Base-by-base conservation (phyloP, 441 rosid species). In the Iberis amara region DNA sequence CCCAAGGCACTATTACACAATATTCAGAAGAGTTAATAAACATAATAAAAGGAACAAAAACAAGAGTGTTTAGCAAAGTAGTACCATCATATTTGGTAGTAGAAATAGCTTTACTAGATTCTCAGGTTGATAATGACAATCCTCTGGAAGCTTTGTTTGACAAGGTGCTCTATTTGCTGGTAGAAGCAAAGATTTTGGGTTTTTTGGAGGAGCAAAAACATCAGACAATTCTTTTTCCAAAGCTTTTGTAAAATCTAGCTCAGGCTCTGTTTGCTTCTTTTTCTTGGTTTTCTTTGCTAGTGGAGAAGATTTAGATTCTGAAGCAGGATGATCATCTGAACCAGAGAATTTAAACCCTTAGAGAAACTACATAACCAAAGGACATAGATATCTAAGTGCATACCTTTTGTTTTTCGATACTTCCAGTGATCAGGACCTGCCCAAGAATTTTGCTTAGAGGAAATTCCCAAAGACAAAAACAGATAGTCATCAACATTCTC, bases 361-460 rank as follows among this genome's bases (percentile, higher is more conserved):
- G 59, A 43, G 36, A 55, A 60, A 65, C 36, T 33, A 49, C 10
- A 58, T 30, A 46, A 56, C 57, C 11, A 21, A 32, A 49, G 60
- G 69, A 39, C 14, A 10, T 26, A 15, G 56, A 59, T 11, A 47
- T 21, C 33, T 37, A 35, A 35, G 40, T 9, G 24, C 40, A 42
- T 64, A 87, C 94, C 86, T 83, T 83, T 80, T 63, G 73, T 61
- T 74, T 83, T 91, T 32, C 45, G 73, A 62, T 74, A 91, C 68
- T 91, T 87, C 95, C 98, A 91, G 57, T 88, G 95, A 64, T 83
- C 96, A 66, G 96, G 96, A 73, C 98, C 98, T 0, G 98, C 98
- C 98, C 98, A 91, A 40, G 85, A 82, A 79, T 91, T 88, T 68
- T 71, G 83, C 69, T 81, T 88, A 11, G 80, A 72, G 26, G 74